phyloP scores from a whole-genome alignment of 495 filamentous ascomycete genomes.

The Halenospora varia region DNA sequence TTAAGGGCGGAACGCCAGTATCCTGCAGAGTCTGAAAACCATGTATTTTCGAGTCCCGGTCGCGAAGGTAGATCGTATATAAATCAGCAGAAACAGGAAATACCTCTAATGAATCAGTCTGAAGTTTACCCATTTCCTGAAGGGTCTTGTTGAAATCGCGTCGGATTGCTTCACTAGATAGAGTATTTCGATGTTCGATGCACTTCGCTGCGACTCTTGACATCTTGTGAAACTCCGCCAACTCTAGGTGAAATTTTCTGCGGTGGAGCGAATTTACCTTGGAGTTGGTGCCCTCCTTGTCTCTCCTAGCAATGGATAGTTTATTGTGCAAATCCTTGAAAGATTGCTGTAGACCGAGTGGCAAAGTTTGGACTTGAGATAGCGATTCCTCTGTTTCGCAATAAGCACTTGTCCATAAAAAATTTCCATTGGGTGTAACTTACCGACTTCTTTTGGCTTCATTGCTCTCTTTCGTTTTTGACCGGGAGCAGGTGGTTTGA shows the following conservation, averaged over 20 bases:
- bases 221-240: not conserved
- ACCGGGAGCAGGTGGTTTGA: not conserved
- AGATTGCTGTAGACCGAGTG: not conserved
- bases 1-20: slow-evolving; percentile 3
- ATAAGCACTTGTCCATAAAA: too few relatives aligned
- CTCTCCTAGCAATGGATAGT: not conserved
- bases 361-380: too few relatives aligned
- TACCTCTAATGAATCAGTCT: not conserved
- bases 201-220: not conserved
- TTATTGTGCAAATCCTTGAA: not conserved
- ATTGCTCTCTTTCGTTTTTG: not conserved
- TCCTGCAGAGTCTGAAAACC: slow-evolving; percentile 4
- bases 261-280: not conserved
- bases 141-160: slow-evolving; percentile 3
- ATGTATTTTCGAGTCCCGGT: not conserved
- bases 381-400: too few relatives aligned
- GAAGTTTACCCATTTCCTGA: slow-evolving; percentile 4
- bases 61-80: not conserved
- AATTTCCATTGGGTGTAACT: too few relatives aligned
- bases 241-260: not conserved
- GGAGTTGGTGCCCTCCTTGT: not conserved
- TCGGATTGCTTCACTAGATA: not conserved
- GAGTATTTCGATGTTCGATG: slow-evolving; percentile 5
- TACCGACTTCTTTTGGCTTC: not conserved
- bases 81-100: slow-evolving; percentile 8